These are phyloP conservation scores for Gautieria morchelliformis DNA, from an alignment of 768 basidiomycete species.

Conservation along the genomic window DNA sequence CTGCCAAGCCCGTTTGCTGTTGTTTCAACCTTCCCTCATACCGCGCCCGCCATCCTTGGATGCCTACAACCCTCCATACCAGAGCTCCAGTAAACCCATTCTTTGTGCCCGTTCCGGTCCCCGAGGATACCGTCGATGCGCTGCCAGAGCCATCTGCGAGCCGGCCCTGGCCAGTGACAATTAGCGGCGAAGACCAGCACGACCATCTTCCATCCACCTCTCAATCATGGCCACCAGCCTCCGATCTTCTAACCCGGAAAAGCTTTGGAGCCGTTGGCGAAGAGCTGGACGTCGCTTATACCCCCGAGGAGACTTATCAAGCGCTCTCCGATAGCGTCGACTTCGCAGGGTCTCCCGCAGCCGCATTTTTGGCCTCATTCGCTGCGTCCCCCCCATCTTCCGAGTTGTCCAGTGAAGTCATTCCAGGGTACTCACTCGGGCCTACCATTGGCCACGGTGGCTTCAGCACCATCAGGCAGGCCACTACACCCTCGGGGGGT, in stretches of 20 bases:
- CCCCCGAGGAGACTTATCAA: background rate
- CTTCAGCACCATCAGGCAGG: constrained; percentile 72
- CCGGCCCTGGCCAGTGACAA: background rate
- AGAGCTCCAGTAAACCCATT: background rate
- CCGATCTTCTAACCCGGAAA: background rate
- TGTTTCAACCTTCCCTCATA: background rate
- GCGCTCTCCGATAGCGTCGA: background rate
- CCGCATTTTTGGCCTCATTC: constrained; percentile 64
- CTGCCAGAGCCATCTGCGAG: background rate
- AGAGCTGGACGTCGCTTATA: background rate
- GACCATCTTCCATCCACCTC: background rate
- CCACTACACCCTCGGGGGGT: constrained; percentile 51
- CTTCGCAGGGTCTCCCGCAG: constrained; percentile 48
- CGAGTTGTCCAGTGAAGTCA: constrained; percentile 29
- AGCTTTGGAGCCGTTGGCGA: background rate
- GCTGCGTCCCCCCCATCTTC: constrained; percentile 27
- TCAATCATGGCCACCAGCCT: background rate
- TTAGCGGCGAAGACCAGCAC: background rate
- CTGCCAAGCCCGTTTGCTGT: no score
- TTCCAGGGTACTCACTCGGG: constrained; percentile 70
- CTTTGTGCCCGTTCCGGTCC: background rate
- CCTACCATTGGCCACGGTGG: constrained; percentile 69
- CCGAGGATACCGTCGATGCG: background rate
- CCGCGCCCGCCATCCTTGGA: background rate
- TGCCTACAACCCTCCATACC: background rate